These are phyloP conservation scores for Talaromyces liani DNA, from an alignment of 495 filamentous ascomycete genomes.

Conservation along the genomic window DNA sequence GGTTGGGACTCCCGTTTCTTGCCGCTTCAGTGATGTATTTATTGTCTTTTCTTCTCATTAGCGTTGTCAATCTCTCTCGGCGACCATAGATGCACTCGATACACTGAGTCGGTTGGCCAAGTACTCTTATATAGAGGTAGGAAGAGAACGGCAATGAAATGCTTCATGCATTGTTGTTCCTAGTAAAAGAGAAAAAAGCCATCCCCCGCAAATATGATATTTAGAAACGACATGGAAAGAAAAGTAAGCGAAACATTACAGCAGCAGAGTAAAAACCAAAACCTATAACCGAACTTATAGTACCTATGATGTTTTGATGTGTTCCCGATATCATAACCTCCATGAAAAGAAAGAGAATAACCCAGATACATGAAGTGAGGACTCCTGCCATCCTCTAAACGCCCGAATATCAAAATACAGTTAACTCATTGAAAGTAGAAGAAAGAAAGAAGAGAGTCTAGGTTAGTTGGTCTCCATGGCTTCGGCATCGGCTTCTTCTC, in stretches of 20 bases:
- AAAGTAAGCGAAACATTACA: background rate
- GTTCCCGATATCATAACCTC: background rate
- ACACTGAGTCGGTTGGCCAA: slow-evolving; percentile 7
- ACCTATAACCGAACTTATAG: background rate
- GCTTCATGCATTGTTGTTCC: background rate
- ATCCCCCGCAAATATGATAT: background rate
- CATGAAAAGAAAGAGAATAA: background rate
- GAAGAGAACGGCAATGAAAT: background rate
- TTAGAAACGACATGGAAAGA: background rate
- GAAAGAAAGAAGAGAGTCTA: background rate
- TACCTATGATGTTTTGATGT: background rate
- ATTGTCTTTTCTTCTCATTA: slow-evolving; percentile 41
- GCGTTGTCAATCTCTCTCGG: slow-evolving; percentile 21
- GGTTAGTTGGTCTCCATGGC: slow-evolving; percentile 21
- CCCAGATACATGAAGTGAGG: background rate
- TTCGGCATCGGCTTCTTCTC: slow-evolving; percentile 37
- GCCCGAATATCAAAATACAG: background rate
- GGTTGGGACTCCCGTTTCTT: slow-evolving; percentile 22
- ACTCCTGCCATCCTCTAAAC: background rate
- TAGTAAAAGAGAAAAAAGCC: background rate
- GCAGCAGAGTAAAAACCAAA: background rate
- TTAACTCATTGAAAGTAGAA: background rate
- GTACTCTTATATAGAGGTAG: background rate
- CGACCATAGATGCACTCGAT: slow-evolving; percentile 45
- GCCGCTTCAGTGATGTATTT: slow-evolving; percentile 23